A percentile compares a stretch with the other conserved stretches of the same genome.
These are phyloP conservation scores for Microsporum canis DNA, from an alignment of 2,329 filamentous ascomycete genomes.

Conservation along the genomic window DNA sequence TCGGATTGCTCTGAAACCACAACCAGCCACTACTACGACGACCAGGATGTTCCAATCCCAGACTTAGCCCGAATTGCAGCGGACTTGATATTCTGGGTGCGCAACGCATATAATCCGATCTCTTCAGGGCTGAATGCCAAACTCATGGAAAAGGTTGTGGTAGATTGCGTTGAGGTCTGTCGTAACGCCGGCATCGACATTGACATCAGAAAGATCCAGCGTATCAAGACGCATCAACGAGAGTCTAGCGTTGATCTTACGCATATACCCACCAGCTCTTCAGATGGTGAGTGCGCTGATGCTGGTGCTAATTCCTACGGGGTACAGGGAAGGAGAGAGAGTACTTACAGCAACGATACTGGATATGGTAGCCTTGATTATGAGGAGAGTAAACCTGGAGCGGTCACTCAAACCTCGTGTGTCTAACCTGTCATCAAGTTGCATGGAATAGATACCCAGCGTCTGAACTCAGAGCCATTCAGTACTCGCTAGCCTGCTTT, in stretches of 20 bases:
- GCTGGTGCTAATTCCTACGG: background rate
- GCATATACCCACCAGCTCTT: slow-evolving; percentile 7
- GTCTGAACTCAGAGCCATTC: background rate
- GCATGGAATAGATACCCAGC: background rate
- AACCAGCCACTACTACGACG: slow-evolving; percentile 18
- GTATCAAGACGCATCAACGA: slow-evolving; percentile 17
- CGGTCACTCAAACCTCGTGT: background rate
- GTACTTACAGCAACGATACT: slow-evolving; percentile 30
- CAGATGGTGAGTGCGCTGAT: slow-evolving; percentile 6
- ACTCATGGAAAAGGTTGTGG: slow-evolving; percentile 29
- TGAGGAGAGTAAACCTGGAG: slow-evolving; percentile 6
- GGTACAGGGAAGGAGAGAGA: slow-evolving; percentile 16
- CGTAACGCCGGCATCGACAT: slow-evolving; percentile 27
- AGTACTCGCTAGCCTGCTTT: background rate
- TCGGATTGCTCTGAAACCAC: slow-evolving; percentile 9
- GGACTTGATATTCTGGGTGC: slow-evolving; percentile 35
- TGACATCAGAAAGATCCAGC: slow-evolving; percentile 19
- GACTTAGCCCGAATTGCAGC: slow-evolving; percentile 30
- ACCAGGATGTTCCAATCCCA: slow-evolving; percentile 21
- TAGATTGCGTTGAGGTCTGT: slow-evolving; percentile 29
- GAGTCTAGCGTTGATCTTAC: slow-evolving; percentile 3
- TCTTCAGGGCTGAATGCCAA: slow-evolving; percentile 32
- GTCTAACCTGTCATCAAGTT: too few relatives aligned
- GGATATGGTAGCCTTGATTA: slow-evolving; percentile 27
- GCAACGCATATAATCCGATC: slow-evolving; percentile 34